Evolutionary conservation across 2,329 filamentous ascomycete species (phyloP).

Genomic region (Colletotrichum destructivum): DNA sequence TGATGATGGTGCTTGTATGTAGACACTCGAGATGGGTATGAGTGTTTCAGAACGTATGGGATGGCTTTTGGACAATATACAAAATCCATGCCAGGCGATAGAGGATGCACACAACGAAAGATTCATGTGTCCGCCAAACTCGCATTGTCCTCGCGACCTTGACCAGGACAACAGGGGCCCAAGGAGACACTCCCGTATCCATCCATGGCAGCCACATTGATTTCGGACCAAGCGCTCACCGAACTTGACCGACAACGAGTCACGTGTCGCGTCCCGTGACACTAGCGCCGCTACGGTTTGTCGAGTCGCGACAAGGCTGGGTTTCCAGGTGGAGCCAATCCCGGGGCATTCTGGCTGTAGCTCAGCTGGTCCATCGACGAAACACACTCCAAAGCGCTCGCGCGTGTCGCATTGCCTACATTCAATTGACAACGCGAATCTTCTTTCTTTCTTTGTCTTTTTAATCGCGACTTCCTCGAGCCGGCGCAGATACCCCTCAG

Average conservation of each 20-base stretch:
- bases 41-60: not conserved
- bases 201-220: not conserved
- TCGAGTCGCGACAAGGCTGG: conserved; percentile 36
- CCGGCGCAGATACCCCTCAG: not conserved
- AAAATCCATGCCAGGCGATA: not conserved
- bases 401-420: conserved; percentile 18
- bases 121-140: no score
- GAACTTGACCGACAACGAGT: not conserved
- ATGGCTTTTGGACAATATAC: not conserved
- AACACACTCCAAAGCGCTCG: not conserved
- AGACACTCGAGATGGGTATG: not conserved
- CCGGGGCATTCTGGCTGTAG: conserved; percentile 10
- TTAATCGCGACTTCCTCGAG: not conserved
- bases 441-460: not conserved
- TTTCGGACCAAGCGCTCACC: not conserved
- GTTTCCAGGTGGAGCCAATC: conserved; percentile 24
- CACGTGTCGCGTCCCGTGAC: conserved; percentile 12
- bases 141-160: not conserved
- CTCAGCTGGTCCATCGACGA: conserved; percentile 22
- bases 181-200: not conserved
- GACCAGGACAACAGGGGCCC: not conserved
- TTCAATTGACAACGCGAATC: conserved; percentile 10
- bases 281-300: not conserved
- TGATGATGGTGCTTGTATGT: not conserved
- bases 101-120: no score